These are phyloP conservation scores for Fusarium robinianum DNA, from an alignment of 2,329 filamentous ascomycete species.

Conservation along the genomic window DNA sequence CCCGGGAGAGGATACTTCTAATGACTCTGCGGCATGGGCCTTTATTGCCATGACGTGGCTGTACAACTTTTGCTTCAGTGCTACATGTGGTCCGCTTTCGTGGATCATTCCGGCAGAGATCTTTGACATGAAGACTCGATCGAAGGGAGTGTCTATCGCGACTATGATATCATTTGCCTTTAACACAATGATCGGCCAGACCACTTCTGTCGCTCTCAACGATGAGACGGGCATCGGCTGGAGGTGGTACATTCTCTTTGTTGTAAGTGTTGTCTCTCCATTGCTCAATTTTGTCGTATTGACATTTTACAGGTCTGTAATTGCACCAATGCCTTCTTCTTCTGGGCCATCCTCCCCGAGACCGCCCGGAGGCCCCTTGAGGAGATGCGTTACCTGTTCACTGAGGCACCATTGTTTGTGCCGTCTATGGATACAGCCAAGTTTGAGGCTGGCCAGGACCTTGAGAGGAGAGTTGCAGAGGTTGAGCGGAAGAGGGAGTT, in stretches of 20 bases:
- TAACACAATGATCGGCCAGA: constrained; percentile 72
- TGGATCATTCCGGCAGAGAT: constrained; percentile 71
- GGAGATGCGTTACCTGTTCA: constrained; percentile 70
- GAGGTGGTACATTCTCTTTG: constrained; percentile 54
- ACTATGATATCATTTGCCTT: constrained; percentile 76
- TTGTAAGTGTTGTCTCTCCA: constrained; percentile 32
- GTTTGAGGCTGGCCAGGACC: constrained; percentile 47
- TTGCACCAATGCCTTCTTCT: constrained; percentile 53
- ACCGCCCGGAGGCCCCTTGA: constrained; percentile 67
- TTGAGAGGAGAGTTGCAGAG: constrained; percentile 63
- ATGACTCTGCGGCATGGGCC: constrained; percentile 64
- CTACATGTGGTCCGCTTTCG: constrained; percentile 68
- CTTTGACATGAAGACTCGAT: constrained; percentile 75
- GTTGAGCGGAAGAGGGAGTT: constrained; percentile 55
- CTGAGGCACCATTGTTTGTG: constrained; percentile 67
- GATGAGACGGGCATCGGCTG: constrained; percentile 49
- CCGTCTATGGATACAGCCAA: constrained; percentile 56
- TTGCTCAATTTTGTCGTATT: not conserved
- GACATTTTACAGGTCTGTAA: constrained; percentile 57
- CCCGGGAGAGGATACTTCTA: constrained; percentile 48
- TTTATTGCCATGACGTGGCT: constrained; percentile 78
- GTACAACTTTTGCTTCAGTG: constrained; percentile 78
- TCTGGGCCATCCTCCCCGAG: constrained; percentile 70
- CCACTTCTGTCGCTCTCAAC: constrained; percentile 60
- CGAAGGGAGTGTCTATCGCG: constrained; percentile 75